Evolutionary conservation across 2,329 filamentous ascomycete species (phyloP).

Genomic region (Beauveria asiatica): DNA sequence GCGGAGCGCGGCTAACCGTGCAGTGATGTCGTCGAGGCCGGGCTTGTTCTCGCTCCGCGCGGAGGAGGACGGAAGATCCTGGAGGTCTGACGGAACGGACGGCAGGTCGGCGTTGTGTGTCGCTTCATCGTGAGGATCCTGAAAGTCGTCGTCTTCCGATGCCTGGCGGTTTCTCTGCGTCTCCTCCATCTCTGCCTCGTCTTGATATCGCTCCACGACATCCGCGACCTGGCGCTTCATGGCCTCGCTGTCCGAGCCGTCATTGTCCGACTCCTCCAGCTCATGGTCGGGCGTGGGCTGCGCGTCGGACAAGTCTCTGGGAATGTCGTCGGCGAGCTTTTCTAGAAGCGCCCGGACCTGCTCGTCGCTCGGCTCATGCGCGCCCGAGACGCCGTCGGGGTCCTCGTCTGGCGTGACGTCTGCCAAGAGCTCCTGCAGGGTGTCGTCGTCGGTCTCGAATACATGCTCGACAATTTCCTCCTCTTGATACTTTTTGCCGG

Average conservation of each 20-base stretch:
- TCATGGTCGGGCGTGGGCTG: neutral
- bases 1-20: conserved; percentile 44
- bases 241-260: conserved; percentile 42
- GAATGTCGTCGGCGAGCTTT: conserved; percentile 26
- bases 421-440: conserved; percentile 42
- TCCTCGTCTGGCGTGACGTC: conserved; percentile 30
- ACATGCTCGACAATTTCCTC: conserved; percentile 31
- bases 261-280: conserved; percentile 14
- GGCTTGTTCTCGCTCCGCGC: conserved; percentile 14
- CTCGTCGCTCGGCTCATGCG: conserved; percentile 21
- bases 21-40: conserved; percentile 36
- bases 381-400: conserved; percentile 12
- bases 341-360: conserved; percentile 29
- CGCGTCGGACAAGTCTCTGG: conserved; percentile 15
- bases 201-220: conserved; percentile 36
- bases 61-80: conserved; percentile 22
- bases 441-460: conserved; percentile 41
- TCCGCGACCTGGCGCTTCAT: conserved; percentile 37
- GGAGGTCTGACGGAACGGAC: conserved; percentile 35
- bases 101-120: conserved; percentile 28
- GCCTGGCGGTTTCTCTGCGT: conserved; percentile 8
- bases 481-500: conserved; percentile 5
- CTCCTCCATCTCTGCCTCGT: conserved; percentile 34
- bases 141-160: conserved; percentile 6
- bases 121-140: conserved; percentile 12